A percentile compares a stretch with the other conserved stretches of the same genome.
Evolutionary conservation across 225 moss, liverwort and hornwort genomes (phyloP).

Genomic region (Marchantia polymorpha): DNA sequence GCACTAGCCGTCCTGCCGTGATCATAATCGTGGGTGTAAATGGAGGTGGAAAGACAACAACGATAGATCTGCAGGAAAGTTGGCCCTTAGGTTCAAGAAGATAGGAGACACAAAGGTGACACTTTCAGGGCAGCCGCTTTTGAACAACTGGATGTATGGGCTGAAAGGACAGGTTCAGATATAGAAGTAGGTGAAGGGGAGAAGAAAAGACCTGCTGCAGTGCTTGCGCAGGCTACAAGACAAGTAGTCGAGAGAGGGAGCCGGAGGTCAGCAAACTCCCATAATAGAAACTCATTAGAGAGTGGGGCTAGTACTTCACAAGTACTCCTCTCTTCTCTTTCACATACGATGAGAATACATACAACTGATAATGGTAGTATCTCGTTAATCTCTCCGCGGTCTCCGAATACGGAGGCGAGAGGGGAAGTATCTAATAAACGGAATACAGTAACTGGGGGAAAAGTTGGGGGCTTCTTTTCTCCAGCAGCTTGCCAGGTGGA

Average conservation of each 20-base stretch:
- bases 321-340: conserved; percentile 52
- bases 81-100: conserved; percentile 92
- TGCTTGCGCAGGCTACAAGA: conserved; percentile 77
- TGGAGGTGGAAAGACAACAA: conserved; percentile 98
- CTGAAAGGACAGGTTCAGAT: conserved; percentile 78
- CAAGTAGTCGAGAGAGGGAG: conserved; percentile 59
- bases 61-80: conserved; percentile 79
- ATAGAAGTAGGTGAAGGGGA: conserved; percentile 71
- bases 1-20: conserved; percentile 84
- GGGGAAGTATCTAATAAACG: conserved; percentile 63
- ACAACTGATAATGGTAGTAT: conserved; percentile 33
- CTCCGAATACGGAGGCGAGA: conserved; percentile 64
- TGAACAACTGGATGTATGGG: conserved; percentile 97
- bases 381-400: conserved; percentile 50
- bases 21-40: conserved; percentile 92
- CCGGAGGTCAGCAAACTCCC: conserved; percentile 44
- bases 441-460: conserved; percentile 65
- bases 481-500: conserved; percentile 92
- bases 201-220: conserved; percentile 85
- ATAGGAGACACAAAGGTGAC: conserved; percentile 84
- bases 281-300: conserved; percentile 56
- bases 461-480: conserved; percentile 80
- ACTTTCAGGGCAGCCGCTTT: conserved; percentile 92
- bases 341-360: conserved; percentile 67
- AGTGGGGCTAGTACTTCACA: conserved; percentile 55